Percentiles rank a stretch among this genome's conserved stretches.
Conservation (phyloP, 352 stramenopile species). For the Pythium insidiosum region DNA sequence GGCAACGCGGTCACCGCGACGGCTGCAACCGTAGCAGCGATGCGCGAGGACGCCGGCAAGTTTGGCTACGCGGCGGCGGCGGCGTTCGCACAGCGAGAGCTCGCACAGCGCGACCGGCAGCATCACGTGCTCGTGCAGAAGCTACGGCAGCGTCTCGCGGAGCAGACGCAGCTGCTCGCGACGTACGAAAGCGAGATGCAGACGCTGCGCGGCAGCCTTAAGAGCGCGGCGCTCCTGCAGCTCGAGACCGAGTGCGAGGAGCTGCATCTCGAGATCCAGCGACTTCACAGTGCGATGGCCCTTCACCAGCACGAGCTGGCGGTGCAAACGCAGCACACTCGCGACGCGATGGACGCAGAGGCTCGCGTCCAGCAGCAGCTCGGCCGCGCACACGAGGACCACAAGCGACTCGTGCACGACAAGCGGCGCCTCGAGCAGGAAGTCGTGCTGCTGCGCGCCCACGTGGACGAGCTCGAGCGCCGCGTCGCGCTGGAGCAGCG, state of each 20-base stretch:
- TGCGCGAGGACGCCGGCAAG: constrained; percentile 1
- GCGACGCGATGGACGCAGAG: constrained; percentile 20
- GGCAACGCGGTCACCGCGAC: constrained; percentile 17
- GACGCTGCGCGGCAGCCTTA: constrained; percentile 31
- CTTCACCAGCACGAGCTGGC: constrained; percentile 22
- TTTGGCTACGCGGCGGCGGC: constrained; percentile 2
- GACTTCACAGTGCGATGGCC: constrained; percentile 22
- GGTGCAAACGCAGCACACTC: constrained; percentile 18
- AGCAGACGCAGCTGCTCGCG: constrained; percentile 39
- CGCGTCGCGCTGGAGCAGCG: constrained; percentile 34
- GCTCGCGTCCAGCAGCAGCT: constrained; percentile 23
- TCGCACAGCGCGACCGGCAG: constrained; percentile 40
- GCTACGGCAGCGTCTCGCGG: constrained; percentile 38
- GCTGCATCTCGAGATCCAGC: constrained; percentile 29
- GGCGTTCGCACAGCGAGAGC: constrained; percentile 18
- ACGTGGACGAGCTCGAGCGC: constrained; percentile 30
- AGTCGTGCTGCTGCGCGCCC: constrained; percentile 22
- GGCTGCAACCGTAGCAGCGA: constrained; percentile 3
- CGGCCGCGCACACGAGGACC: constrained; percentile 28
- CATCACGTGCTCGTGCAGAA: constrained; percentile 37
- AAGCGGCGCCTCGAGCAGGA: constrained; percentile 47
- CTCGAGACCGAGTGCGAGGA: constrained; percentile 51
- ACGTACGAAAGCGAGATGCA: constrained; percentile 61
- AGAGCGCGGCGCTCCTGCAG: constrained; percentile 46
- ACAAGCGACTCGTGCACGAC: constrained; percentile 23